Percentiles rank a stretch among this genome's conserved stretches.
These are phyloP conservation scores for Ophiostoma montium DNA, from an alignment of 2,329 filamentous ascomycete species.

Conservation along the genomic window DNA sequence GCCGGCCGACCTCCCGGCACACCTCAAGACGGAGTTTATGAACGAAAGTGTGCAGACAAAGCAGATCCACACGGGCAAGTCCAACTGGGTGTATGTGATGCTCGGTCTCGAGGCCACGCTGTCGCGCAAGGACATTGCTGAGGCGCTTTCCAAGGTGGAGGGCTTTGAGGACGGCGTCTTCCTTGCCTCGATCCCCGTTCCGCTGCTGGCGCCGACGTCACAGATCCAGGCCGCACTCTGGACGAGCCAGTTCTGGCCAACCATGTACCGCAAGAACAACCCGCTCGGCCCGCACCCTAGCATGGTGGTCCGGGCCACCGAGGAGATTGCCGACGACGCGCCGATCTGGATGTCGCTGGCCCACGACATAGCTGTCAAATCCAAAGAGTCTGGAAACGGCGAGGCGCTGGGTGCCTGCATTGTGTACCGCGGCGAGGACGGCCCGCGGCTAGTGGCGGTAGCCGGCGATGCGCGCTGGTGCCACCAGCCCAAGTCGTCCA, in stretches of 20 bases:
- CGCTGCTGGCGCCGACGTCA: constrained; percentile 60
- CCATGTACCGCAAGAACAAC: constrained; percentile 75
- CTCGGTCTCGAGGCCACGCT: constrained; percentile 38
- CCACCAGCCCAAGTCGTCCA: constrained; percentile 30
- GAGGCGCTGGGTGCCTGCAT: constrained; percentile 63
- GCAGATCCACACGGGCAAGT: constrained; percentile 45
- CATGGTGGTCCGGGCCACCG: constrained; percentile 54
- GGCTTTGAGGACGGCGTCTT: constrained; percentile 37
- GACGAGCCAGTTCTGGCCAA: constrained; percentile 69
- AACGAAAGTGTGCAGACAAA: constrained; percentile 40
- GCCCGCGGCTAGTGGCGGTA: constrained; percentile 49
- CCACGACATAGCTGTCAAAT: constrained; percentile 45
- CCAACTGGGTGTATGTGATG: constrained; percentile 45
- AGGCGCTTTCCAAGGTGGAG: constrained; percentile 33
- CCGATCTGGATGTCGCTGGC: constrained; percentile 56
- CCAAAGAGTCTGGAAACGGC: constrained; percentile 43
- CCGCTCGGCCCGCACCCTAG: constrained; percentile 73
- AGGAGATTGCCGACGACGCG: constrained; percentile 51
- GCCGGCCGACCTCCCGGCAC: constrained; percentile 49
- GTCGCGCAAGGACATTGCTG: constrained; percentile 36
- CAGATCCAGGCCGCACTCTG: constrained; percentile 60
- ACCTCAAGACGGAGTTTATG: constrained; percentile 48
- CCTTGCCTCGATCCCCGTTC: constrained; percentile 52
- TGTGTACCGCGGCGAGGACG: constrained; percentile 44
- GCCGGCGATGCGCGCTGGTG: constrained; percentile 65